Evolutionary conservation across 495 filamentous ascomycete genomes (phyloP).

Genomic region (Annulohypoxylon bovei): DNA sequence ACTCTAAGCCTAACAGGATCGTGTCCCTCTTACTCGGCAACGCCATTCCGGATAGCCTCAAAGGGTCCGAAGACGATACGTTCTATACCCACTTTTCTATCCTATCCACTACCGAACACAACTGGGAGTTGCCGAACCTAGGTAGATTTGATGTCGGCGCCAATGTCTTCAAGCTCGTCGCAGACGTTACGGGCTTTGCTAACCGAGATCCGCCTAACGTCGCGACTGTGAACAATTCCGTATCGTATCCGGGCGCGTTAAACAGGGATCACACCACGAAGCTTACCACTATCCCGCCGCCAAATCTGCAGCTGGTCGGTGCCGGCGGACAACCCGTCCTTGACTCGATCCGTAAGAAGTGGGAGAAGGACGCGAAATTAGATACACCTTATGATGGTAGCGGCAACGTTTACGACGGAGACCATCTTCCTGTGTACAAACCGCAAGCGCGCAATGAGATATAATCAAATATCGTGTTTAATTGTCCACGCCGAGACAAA

Average conservation of each 20-base stretch:
- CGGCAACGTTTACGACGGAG: constrained; percentile 55
- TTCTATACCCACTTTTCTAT: constrained; percentile 80
- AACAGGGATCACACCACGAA: constrained; percentile 46
- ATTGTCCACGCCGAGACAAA: too few relatives aligned
- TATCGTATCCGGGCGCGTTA: constrained; percentile 70
- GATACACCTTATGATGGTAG: constrained; percentile 61
- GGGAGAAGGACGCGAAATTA: constrained; percentile 35
- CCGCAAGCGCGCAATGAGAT: constrained; percentile 10
- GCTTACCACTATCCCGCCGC: constrained; percentile 50
- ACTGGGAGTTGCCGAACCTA: constrained; percentile 73
- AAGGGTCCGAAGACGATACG: constrained; percentile 69
- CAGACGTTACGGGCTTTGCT: constrained; percentile 64
- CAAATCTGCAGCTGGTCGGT: constrained; percentile 56
- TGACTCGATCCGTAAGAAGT: constrained; percentile 42
- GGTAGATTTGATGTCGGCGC: constrained; percentile 78
- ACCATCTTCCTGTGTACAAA: constrained; percentile 39
- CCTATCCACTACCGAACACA: constrained; percentile 69
- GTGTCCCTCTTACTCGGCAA: constrained; percentile 71
- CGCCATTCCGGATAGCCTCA: constrained; percentile 65
- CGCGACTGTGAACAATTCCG: constrained; percentile 68
- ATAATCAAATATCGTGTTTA: too few relatives aligned
- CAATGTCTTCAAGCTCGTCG: constrained; percentile 71
- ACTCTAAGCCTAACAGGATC: constrained; percentile 66
- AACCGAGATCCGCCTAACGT: constrained; percentile 67
- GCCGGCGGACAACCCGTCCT: constrained; percentile 54